Percentiles rank a stretch among this genome's conserved stretches.
These are phyloP conservation scores for Fusarium sulawesiense DNA, from an alignment of 2,329 filamentous ascomycete genomes.

Conservation along the genomic window DNA sequence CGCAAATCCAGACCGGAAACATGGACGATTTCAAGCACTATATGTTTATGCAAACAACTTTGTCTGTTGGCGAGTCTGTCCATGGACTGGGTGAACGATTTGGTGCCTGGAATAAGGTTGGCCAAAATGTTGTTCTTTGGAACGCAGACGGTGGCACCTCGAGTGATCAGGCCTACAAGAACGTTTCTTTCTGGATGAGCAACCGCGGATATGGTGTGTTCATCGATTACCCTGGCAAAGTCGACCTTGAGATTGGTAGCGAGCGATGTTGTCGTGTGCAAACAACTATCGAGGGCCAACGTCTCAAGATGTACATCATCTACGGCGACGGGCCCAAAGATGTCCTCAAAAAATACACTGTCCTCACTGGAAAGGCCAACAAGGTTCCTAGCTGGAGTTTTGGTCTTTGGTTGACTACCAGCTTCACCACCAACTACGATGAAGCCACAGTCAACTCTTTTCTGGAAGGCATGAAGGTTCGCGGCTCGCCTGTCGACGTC, in stretches of 20 bases:
- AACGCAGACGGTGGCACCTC: conserved; percentile 74
- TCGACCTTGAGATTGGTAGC: conserved; percentile 79
- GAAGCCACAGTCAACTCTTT: conserved; percentile 75
- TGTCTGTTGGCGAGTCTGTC: conserved; percentile 72
- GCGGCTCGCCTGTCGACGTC: conserved; percentile 74
- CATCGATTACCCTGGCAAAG: conserved; percentile 75
- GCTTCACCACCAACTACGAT: conserved; percentile 79
- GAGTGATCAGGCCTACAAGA: conserved; percentile 78
- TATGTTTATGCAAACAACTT: conserved; percentile 66
- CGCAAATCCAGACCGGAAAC: conserved; percentile 50
- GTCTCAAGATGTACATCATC: conserved; percentile 79
- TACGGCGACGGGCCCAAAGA: conserved; percentile 79
- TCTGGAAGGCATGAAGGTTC: conserved; percentile 74
- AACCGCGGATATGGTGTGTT: conserved; percentile 82
- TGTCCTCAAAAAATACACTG: conserved; percentile 73
- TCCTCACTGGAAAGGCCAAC: conserved; percentile 73
- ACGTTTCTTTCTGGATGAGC: conserved; percentile 76
- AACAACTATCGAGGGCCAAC: conserved; percentile 74
- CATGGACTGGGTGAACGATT: conserved; percentile 83
- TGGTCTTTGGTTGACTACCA: conserved; percentile 81
- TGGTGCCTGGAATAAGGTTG: conserved; percentile 80
- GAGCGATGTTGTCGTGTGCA: conserved; percentile 79
- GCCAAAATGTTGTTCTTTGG: conserved; percentile 74
- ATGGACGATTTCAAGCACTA: conserved; percentile 63
- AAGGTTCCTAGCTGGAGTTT: conserved; percentile 79